Evolutionary conservation across 2,329 filamentous ascomycete species (phyloP), one percentile per base, ranked within the genome.

Genomic region (Trichoderma sp.): DNA sequence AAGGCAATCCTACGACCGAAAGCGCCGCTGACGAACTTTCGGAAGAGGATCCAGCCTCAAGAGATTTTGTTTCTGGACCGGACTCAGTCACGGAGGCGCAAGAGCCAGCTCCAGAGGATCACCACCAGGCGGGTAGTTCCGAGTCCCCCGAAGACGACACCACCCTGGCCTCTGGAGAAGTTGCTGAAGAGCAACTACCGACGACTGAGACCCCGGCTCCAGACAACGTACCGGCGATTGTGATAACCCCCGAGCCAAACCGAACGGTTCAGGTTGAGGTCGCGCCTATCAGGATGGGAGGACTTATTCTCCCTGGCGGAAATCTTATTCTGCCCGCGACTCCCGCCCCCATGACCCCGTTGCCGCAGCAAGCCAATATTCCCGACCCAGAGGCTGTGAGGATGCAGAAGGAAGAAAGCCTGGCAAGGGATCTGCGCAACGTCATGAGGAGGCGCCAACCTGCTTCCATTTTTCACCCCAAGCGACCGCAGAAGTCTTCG

Each of bases 251-350:
- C 12, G 59, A 71, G 47, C 61, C 50, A 39, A 59, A 36, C 20
- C 61, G 68, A 39, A 23, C 32, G 26, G 68, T 70, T 32, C 26
- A 63, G 58, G 59, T 70, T 57, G 34, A 65, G n/a, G 66, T 71
- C 50, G 68, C 71, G 23, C 67, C 71, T 17, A 71, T 72, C 30
- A 62, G 23, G 61, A 67, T 72, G 62, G 71, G 71, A 50, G 71
- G 71, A n/a, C 50, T 72, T 23, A 32, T 72, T 20, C 61, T 72
- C 62, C 71, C 71, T 53, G 71, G 71, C 13, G 71, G 71, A 43
- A 72, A 72, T 32, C 39, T 55, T n/a, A 17, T 71, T 20, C 64
- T 55, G 61, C 71, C 71, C 43, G 55, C 39, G 36, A 71, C 67
- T 28, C 68, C 61, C 36, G 68, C 67, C 12, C 53, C 71, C 53